Conservation (phyloP, 108 stramenopile genomes). For the Pseudonitzschia delicatissima region DNA sequence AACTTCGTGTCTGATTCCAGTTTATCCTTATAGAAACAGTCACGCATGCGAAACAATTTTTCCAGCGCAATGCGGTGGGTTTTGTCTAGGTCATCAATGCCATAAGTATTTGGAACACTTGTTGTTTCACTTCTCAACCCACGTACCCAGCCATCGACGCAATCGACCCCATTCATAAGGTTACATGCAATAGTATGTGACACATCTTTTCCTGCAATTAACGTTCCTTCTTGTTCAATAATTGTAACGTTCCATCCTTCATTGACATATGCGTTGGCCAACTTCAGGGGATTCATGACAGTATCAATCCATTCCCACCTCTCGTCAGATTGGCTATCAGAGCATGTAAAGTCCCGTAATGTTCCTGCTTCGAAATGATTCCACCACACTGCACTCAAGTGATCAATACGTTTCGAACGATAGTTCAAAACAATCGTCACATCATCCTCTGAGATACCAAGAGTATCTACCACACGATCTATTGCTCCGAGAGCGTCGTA, state of each 20-base stretch:
- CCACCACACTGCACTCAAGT: constrained; percentile 15
- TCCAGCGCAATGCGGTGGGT: constrained; percentile 12
- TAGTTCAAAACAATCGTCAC: constrained; percentile 16
- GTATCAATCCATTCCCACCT: constrained; percentile 14
- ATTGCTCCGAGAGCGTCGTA: constrained; percentile 14
- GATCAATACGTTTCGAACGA: constrained; percentile 20
- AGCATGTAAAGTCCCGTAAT: constrained; percentile 1
- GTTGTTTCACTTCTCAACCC: not conserved
- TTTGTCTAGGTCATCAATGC: constrained; percentile 3
- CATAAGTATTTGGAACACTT: not conserved
- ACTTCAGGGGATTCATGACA: constrained; percentile 24
- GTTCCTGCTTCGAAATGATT: not conserved
- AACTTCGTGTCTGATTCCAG: constrained; percentile 15
- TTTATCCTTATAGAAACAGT: constrained; percentile 22
- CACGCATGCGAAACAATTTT: constrained; percentile 14
- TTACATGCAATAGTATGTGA: constrained; percentile 20
- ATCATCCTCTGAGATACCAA: constrained; percentile 4
- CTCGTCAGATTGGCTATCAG: not conserved
- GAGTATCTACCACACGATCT: not conserved
- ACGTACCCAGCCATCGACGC: constrained; percentile 11
- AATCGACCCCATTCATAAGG: constrained; percentile 5
- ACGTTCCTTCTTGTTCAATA: constrained; percentile 16
- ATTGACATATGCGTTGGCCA: constrained; percentile 2
- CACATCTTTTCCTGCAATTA: constrained; percentile 13
- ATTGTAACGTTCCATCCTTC: constrained; percentile 14